These are phyloP conservation scores for Raffaelea albimanens DNA, from an alignment of 2,329 filamentous ascomycete species.

Conservation along the genomic window DNA sequence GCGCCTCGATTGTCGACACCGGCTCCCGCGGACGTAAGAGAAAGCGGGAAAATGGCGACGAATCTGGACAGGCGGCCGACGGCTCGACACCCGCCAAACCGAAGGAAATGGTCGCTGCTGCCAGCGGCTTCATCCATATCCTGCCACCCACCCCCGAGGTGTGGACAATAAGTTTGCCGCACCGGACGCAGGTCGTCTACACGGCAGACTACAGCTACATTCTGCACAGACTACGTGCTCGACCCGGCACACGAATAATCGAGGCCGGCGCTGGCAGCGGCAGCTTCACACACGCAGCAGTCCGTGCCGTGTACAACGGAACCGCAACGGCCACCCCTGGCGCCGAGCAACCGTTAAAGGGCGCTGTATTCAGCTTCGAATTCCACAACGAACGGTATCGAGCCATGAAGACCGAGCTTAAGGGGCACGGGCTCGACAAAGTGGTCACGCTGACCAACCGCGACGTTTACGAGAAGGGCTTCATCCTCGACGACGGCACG, in stretches of 20 bases:
- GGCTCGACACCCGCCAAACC: conserved; percentile 1
- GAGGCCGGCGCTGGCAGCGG: conserved; percentile 77
- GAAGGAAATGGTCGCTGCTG: conserved; percentile 30
- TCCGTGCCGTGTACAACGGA: conserved; percentile 68
- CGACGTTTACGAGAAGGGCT: conserved; percentile 70
- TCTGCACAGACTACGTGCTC: conserved; percentile 62
- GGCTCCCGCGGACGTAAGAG: conserved; percentile 73
- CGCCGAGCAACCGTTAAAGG: conserved; percentile 19
- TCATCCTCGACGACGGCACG: conserved; percentile 48
- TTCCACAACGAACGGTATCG: conserved; percentile 65
- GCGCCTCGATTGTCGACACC: conserved; percentile 83
- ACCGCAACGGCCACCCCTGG: conserved; percentile 22
- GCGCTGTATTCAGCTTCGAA: conserved; percentile 75
- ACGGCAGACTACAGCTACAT: conserved; percentile 83
- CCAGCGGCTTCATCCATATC: conserved; percentile 68
- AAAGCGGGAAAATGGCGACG: conserved; percentile 26
- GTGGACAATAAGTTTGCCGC: conserved; percentile 72
- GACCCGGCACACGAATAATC: conserved; percentile 64
- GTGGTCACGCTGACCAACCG: conserved; percentile 67
- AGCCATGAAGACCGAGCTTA: conserved; percentile 60
- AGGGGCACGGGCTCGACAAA: conserved; percentile 49
- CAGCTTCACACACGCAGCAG: conserved; percentile 74
- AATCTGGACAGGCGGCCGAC: neutral
- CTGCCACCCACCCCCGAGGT: conserved; percentile 71
- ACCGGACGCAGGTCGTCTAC: conserved; percentile 79